phyloP scores from a whole-genome alignment of 768 basidiomycete genomes.

The Leccinellum luteum region DNA sequence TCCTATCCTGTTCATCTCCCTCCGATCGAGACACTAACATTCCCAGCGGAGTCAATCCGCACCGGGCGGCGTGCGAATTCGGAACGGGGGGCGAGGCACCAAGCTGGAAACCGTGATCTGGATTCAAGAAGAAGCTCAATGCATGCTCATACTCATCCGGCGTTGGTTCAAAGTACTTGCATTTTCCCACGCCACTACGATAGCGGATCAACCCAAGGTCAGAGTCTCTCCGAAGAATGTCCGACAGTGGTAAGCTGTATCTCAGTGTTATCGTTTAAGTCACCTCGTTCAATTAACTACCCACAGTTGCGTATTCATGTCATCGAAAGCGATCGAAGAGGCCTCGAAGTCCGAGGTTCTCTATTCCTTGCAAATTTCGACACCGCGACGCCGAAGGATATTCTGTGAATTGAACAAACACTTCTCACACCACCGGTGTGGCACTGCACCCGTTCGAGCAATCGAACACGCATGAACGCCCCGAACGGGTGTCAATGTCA shows the following conservation, averaged over 20 bases:
- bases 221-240: not conserved
- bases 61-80: not conserved
- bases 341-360: not conserved
- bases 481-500: not conserved
- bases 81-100: conserved; percentile 7
- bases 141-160: not conserved
- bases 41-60: conserved; percentile 13
- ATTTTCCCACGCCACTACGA: not conserved
- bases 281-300: not conserved
- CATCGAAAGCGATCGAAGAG: not conserved
- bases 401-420: not conserved
- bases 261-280: no score
- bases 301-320: not conserved
- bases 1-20: conserved; percentile 4
- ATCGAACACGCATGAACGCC: not conserved
- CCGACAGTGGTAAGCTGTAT: not conserved
- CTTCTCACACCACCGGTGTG: not conserved
- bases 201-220: not conserved
- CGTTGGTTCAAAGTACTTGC: not conserved
- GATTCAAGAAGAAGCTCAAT: not conserved
- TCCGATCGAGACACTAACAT: conserved; percentile 10
- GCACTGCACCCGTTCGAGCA: not conserved
- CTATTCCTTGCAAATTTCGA: not conserved
- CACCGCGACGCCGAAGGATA: not conserved
- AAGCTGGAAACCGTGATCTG: not conserved